phyloP scores from a whole-genome alignment of 192 early-diverging fungal genomes.

The Obelidium mucronatum region DNA sequence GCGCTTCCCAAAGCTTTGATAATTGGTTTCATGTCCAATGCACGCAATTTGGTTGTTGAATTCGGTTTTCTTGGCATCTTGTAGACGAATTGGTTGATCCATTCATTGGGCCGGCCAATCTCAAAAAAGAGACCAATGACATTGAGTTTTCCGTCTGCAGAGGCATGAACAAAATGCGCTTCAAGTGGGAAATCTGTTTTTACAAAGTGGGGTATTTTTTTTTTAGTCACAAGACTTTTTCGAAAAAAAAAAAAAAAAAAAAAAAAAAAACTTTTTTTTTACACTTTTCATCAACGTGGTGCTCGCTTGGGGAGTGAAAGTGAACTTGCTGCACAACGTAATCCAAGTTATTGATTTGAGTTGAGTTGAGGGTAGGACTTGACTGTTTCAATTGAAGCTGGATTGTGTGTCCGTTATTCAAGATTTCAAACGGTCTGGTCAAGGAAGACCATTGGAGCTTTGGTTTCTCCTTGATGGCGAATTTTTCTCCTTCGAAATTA shows the following conservation, averaged over 20 bases:
- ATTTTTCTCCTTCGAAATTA: constrained; percentile 42
- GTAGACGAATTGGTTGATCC: constrained; percentile 37
- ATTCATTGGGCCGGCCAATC: constrained; percentile 22
- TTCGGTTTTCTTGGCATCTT: constrained; percentile 7
- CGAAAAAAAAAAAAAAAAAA: not conserved
- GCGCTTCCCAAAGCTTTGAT: not conserved
- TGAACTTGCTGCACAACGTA: constrained; percentile 64
- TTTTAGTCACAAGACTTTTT: not conserved
- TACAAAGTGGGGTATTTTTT: not conserved
- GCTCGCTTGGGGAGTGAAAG: constrained; percentile 70
- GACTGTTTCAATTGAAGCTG: constrained; percentile 9
- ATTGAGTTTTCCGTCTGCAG: constrained; percentile 38
- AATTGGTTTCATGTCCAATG: constrained; percentile 28
- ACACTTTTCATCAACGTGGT: constrained; percentile 46
- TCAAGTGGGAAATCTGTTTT: constrained; percentile 36
- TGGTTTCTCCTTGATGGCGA: not conserved
- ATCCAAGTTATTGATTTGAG: constrained; percentile 28
- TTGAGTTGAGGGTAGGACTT: not conserved
- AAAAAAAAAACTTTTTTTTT: not conserved
- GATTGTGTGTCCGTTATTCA: constrained; percentile 25
- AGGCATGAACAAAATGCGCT: constrained; percentile 63
- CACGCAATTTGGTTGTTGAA: not conserved
- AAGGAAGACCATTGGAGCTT: not conserved
- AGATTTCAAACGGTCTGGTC: constrained; percentile 7
- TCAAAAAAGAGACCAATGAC: constrained; percentile 62